Evolutionary conservation across 1,284 basidiomycete species (phyloP).

Genomic region (Agaricales sp.): DNA sequence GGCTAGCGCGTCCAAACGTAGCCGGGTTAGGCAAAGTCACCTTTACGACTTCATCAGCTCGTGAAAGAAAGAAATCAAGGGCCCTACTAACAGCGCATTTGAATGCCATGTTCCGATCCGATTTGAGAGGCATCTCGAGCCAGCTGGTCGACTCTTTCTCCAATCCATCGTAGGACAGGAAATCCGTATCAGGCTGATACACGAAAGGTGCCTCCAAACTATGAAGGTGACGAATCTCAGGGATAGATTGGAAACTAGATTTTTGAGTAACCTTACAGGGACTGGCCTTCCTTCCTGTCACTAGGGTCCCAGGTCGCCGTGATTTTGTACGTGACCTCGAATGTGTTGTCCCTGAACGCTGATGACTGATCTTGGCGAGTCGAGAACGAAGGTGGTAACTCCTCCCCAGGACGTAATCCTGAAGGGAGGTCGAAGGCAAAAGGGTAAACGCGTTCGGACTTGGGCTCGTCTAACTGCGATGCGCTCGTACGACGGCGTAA

Average conservation of each 20-base stretch:
- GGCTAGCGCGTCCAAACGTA: slow-evolving; percentile 44
- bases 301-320: slow-evolving; percentile 48
- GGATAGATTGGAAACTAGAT: slow-evolving; percentile 7
- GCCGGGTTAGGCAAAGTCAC: slow-evolving; percentile 50
- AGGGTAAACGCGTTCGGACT: slow-evolving; percentile 32
- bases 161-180: slow-evolving; percentile 44
- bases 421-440: slow-evolving; percentile 51
- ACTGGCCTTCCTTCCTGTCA: slow-evolving; percentile 30
- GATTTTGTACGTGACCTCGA: slow-evolving; percentile 45
- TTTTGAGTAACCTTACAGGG: slow-evolving; percentile 31
- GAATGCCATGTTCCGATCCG: slow-evolving; percentile 52
- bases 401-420: slow-evolving; percentile 37
- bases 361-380: slow-evolving; percentile 17
- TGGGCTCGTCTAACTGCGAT: slow-evolving; percentile 5
- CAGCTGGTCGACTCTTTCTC: slow-evolving; percentile 37
- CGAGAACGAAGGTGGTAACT: slow-evolving; percentile 50
- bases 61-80: slow-evolving; percentile 9
- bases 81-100: slow-evolving; percentile 43
- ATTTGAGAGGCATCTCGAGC: slow-evolving; percentile 55
- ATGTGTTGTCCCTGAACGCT: slow-evolving; percentile 20
- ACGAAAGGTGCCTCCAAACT: slow-evolving; percentile 58
- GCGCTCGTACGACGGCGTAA: background rate
- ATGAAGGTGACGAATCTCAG: slow-evolving; percentile 8
- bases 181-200: slow-evolving; percentile 47
- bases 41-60: slow-evolving; percentile 21